These are phyloP conservation scores for Erythrophleum fordii DNA, from an alignment of 306 rosid genomes.

Conservation along the genomic window DNA sequence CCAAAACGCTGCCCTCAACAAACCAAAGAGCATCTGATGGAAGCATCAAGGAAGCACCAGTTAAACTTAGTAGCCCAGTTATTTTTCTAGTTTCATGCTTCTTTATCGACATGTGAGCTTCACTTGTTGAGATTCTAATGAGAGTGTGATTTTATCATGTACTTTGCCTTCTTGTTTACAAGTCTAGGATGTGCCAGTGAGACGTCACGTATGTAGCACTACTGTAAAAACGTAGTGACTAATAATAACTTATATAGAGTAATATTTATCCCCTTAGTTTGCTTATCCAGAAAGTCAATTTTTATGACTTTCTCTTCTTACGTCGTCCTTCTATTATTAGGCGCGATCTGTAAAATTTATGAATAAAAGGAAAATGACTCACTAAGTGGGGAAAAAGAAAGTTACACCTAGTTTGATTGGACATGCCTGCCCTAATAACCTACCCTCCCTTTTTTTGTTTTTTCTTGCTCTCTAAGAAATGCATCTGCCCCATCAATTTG, in stretches of 20 bases:
- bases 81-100: slow-evolving; percentile 4
- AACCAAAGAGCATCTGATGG: not conserved
- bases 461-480: slow-evolving; percentile 31
- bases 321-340: slow-evolving; percentile 10
- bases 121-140: not conserved
- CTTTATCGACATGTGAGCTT: not conserved
- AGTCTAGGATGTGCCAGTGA: not conserved
- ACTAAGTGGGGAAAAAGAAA: slow-evolving; percentile 27
- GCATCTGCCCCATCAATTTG: slow-evolving; percentile 27
- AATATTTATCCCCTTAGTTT: not conserved
- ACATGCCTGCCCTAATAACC: slow-evolving; percentile 16
- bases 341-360: not conserved
- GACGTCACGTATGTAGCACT: not conserved
- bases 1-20: slow-evolving; percentile 1
- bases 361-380: not conserved
- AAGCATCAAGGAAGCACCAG: not conserved
- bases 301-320: not conserved
- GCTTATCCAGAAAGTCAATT: not conserved
- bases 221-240: not conserved
- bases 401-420: slow-evolving; percentile 12
- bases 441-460: slow-evolving; percentile 26
- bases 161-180: not conserved
- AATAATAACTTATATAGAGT: not conserved
- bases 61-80: not conserved
- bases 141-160: not conserved